Percentiles rank a stretch among this genome's conserved stretches.
phyloP scores from a whole-genome alignment of 768 basidiomycete genomes.

The Trametes sanguinea region DNA sequence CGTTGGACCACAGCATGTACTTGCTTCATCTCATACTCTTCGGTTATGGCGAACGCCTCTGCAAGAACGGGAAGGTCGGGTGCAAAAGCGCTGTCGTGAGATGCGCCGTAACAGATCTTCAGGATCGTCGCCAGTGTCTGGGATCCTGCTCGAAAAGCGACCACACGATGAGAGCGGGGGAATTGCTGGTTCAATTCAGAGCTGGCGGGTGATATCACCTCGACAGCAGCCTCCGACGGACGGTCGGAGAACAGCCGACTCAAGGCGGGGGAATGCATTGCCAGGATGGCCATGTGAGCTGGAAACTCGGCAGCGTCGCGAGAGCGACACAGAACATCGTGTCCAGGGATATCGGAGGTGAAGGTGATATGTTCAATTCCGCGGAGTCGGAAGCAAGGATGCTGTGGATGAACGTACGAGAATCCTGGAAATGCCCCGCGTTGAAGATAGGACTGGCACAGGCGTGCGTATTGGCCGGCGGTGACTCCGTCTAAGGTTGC shows the following conservation, averaged over 20 bases:
- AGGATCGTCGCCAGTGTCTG: not conserved
- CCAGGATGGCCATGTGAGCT: not conserved
- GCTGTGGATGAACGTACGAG: too few relatives aligned
- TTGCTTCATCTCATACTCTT: not conserved
- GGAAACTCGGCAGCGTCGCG: not conserved
- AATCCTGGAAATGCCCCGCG: too few relatives aligned
- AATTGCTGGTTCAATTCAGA: not conserved
- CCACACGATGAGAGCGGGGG: not conserved
- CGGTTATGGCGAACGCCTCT: not conserved
- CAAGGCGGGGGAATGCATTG: not conserved
- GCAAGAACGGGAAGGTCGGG: not conserved
- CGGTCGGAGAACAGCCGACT: not conserved
- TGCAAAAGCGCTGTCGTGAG: not conserved
- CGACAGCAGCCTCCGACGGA: too few relatives aligned
- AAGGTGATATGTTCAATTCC: not conserved
- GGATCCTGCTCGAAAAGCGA: not conserved
- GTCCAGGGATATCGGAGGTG: not conserved
- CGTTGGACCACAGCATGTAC: not conserved
- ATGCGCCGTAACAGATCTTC: not conserved
- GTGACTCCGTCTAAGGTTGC: too few relatives aligned
- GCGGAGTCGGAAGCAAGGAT: not conserved
- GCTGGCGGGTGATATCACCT: too few relatives aligned
- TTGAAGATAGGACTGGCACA: too few relatives aligned
- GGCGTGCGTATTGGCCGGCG: too few relatives aligned
- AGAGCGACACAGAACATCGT: conserved; percentile 1